Base-by-base conservation (phyloP, 345 rosid genomes). In the Chamaenerion angustifolium region DNA sequence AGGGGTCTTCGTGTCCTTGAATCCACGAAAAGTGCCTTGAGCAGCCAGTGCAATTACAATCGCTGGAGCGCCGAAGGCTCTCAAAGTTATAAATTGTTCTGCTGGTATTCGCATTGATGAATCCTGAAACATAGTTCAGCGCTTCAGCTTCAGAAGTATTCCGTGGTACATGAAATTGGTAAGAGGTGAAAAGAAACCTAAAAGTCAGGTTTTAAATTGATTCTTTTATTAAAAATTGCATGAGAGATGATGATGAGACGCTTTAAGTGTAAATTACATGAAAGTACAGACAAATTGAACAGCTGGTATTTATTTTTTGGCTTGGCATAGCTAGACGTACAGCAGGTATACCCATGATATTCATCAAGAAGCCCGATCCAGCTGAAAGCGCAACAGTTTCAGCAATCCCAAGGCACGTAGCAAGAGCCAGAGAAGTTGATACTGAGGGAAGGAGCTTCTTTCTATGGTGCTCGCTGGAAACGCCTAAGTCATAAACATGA, bases 41-140 rank as follows among this genome's bases (percentile, higher is more conserved):
- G 95, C 93, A 63, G 96, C 98, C 46, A 90, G 81, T 68, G 98
- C 87, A 60, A 83, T 72, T 27, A 86, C 96, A 64, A 90, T 82
- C 15, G 98, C 84, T 4, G 95, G 98, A 57, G 96, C 89, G 59
- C 98, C 98, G 58, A 76, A 76, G 42, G 96, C 95, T 62, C 85
- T 81, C 60, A 72, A 71, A 48, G 71, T 46, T 13, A 90, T 89
- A 61, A 90, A 90, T 50, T 71, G 62, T 71, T 90, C 95, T 23
- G 93, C 95, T 44, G 96, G 92, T 43, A 65, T 60, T 57, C 87
- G 75, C 88, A 86, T 83, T 1, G 94, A 83, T 49, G 98, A 86
- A 69, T 83, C 98, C 98, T 90, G 55, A 42, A 56, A 37, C 19
- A 58, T 13, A 57, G 43, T 1, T 46, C 61, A 58, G n/a, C 40